These are phyloP conservation scores for Xerocomellus amylosporus DNA, from an alignment of 768 basidiomycete genomes.

Conservation along the genomic window DNA sequence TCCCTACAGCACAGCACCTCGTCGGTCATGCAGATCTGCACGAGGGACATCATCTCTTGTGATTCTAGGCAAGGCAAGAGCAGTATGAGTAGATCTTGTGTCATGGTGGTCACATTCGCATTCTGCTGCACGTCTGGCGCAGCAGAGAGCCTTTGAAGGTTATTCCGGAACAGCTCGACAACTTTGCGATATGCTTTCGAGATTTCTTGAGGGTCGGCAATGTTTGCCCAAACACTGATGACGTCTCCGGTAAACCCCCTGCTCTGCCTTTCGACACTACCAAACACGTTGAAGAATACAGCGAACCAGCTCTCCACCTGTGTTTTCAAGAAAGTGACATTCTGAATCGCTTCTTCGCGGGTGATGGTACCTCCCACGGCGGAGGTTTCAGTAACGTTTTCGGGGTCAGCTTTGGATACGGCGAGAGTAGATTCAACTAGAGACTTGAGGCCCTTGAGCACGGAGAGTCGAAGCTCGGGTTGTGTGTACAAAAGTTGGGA, in stretches of 20 bases:
- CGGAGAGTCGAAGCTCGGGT: slow-evolving; percentile 73
- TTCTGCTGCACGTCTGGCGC: slow-evolving; percentile 33
- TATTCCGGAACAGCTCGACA: slow-evolving; percentile 63
- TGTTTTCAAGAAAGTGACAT: slow-evolving; percentile 66
- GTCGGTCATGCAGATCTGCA: slow-evolving; percentile 62
- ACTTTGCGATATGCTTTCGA: slow-evolving; percentile 81
- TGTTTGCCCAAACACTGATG: slow-evolving; percentile 79
- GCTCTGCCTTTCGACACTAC: slow-evolving; percentile 70
- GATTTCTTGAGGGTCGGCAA: slow-evolving; percentile 77
- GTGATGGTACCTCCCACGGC: slow-evolving; percentile 39
- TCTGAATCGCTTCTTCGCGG: slow-evolving; percentile 56
- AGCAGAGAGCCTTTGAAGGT: slow-evolving; percentile 44
- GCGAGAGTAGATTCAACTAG: slow-evolving; percentile 78
- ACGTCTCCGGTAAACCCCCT: slow-evolving; percentile 83
- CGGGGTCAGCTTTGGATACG: slow-evolving; percentile 38
- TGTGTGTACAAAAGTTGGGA: slow-evolving; percentile 93
- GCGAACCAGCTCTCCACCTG: slow-evolving; percentile 93
- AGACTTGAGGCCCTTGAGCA: slow-evolving; percentile 76
- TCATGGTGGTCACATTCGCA: slow-evolving; percentile 53
- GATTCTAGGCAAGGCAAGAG: slow-evolving; percentile 72
- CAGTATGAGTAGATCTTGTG: slow-evolving; percentile 82
- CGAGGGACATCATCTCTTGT: slow-evolving; percentile 59
- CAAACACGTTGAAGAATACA: slow-evolving; percentile 96
- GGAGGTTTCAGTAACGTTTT: slow-evolving; percentile 29
- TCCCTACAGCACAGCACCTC: slow-evolving; percentile 75